Percentiles rank a stretch among this genome's conserved stretches.
Conservation (phyloP, 371 early-diverging fungal genomes). For the Mortierella sp. region DNA sequence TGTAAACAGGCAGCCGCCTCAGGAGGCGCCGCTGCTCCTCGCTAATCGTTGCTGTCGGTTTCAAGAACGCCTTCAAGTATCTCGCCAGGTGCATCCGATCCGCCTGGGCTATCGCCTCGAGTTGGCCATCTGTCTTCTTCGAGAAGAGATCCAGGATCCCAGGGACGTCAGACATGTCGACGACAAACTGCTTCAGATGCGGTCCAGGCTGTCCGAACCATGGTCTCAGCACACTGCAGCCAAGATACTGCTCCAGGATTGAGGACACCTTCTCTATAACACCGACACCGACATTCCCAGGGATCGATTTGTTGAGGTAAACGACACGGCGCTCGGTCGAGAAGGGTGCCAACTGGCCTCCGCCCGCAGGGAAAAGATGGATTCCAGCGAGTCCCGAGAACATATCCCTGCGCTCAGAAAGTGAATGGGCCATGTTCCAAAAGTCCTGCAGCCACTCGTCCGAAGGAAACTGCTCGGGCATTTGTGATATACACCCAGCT, state of each 20-base stretch:
- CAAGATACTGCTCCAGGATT: conserved; percentile 19
- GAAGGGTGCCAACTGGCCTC: conserved; percentile 17
- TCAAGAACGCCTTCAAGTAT: conserved; percentile 10
- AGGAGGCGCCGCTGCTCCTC: not conserved
- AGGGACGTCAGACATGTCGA: not conserved
- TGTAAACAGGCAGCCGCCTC: conserved; percentile 20
- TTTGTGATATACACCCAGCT: not conserved
- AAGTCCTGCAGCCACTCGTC: conserved; percentile 27
- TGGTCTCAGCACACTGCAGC: conserved; percentile 13
- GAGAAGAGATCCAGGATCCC: not conserved
- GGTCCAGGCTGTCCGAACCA: not conserved
- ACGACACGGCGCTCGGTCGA: not conserved
- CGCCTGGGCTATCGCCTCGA: not conserved
- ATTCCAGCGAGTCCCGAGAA: not conserved
- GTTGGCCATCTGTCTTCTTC: not conserved
- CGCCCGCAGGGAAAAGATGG: conserved; percentile 22
- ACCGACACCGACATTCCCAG: not conserved
- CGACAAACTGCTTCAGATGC: conserved; percentile 2
- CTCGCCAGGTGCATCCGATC: not conserved
- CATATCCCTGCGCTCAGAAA: not conserved
- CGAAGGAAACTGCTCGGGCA: conserved; percentile 13
- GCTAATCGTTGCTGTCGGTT: not conserved
- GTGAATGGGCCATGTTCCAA: conserved; percentile 17
- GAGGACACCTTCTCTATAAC: not conserved
- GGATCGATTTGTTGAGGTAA: not conserved